Evolutionary conservation across 352 stramenopile species (phyloP).

Genomic region (Phytophthora palmivora): DNA sequence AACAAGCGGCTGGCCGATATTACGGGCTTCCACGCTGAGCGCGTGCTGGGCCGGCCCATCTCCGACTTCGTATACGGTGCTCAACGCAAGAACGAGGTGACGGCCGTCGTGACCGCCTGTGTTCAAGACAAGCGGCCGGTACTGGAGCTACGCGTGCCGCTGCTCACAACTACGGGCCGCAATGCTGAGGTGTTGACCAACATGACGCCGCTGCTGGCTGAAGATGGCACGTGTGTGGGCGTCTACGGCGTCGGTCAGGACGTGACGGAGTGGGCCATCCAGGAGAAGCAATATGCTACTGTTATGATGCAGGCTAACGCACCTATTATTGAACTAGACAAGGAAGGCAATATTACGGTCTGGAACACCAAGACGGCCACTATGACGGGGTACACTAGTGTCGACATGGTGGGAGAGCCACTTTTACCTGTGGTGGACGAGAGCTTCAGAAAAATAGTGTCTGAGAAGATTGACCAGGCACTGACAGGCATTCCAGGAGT

Average conservation of each 20-base stretch:
- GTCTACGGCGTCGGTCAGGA: constrained; percentile 66
- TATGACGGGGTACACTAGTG: constrained; percentile 58
- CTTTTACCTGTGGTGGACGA: constrained; percentile 55
- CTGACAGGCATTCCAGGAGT: constrained; percentile 50
- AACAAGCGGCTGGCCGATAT: constrained; percentile 61
- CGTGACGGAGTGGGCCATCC: constrained; percentile 56
- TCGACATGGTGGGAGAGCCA: constrained; percentile 55
- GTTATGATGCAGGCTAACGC: constrained; percentile 82
- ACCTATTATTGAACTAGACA: constrained; percentile 82
- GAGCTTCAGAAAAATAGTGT: constrained; percentile 52
- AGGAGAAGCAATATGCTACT: constrained; percentile 63
- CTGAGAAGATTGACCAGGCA: constrained; percentile 59
- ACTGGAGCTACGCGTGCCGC: constrained; percentile 55
- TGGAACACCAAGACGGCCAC: constrained; percentile 67
- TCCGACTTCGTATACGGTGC: constrained; percentile 61
- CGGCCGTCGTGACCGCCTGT: constrained; percentile 32
- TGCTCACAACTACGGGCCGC: constrained; percentile 51
- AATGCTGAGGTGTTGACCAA: constrained; percentile 62
- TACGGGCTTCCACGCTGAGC: constrained; percentile 51
- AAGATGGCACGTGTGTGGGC: constrained; percentile 50
- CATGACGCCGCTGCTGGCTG: constrained; percentile 54
- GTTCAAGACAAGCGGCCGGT: constrained; percentile 48
- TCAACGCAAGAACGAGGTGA: constrained; percentile 42
- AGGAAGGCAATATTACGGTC: constrained; percentile 66
- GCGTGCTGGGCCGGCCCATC: constrained; percentile 51